A percentile compares a stretch with the other conserved stretches of the same genome.
Conservation (phyloP, 2,329 filamentous ascomycete genomes). For the Colletotrichum noveboracense region DNA sequence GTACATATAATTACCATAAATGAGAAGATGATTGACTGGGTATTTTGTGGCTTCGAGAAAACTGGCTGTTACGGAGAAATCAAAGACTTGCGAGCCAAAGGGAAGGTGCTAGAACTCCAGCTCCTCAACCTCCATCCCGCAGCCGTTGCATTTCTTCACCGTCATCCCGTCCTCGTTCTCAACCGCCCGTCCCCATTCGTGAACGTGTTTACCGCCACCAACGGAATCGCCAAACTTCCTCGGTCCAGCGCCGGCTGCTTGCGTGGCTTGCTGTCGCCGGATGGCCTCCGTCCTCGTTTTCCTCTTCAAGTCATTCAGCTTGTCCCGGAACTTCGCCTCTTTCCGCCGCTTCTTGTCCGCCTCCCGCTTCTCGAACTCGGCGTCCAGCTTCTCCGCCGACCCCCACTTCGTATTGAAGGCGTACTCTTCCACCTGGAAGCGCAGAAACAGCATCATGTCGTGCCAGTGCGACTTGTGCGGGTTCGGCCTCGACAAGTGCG, state of each 20-base stretch:
- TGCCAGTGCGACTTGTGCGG: slow-evolving; percentile 97
- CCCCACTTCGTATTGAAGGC: slow-evolving; percentile 93
- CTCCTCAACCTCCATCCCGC: slow-evolving; percentile 82
- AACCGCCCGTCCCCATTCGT: slow-evolving; percentile 81
- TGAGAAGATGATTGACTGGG: neutral
- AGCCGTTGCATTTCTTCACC: slow-evolving; percentile 79
- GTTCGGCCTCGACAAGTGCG: slow-evolving; percentile 88
- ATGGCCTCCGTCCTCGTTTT: slow-evolving; percentile 92
- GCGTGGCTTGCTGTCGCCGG: slow-evolving; percentile 68
- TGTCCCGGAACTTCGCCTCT: slow-evolving; percentile 89
- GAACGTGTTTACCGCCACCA: slow-evolving; percentile 75
- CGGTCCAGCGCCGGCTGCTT: slow-evolving; percentile 53
- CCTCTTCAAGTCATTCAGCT: slow-evolving; percentile 89
- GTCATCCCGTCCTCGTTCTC: slow-evolving; percentile 75
- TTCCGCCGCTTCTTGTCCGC: slow-evolving; percentile 83
- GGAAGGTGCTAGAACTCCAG: slow-evolving; percentile 60
- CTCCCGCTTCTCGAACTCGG: slow-evolving; percentile 83
- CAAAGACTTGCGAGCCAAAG: neutral
- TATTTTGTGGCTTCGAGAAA: neutral
- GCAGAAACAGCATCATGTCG: slow-evolving; percentile 97
- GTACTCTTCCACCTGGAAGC: slow-evolving; percentile 93
- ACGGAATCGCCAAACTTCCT: slow-evolving; percentile 80
- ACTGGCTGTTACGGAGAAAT: neutral
- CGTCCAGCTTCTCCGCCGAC: slow-evolving; percentile 81
- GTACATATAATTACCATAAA: neutral